These are phyloP conservation scores for Umbelopsis sp. DNA, from an alignment of 192 early-diverging fungal species.

Conservation along the genomic window DNA sequence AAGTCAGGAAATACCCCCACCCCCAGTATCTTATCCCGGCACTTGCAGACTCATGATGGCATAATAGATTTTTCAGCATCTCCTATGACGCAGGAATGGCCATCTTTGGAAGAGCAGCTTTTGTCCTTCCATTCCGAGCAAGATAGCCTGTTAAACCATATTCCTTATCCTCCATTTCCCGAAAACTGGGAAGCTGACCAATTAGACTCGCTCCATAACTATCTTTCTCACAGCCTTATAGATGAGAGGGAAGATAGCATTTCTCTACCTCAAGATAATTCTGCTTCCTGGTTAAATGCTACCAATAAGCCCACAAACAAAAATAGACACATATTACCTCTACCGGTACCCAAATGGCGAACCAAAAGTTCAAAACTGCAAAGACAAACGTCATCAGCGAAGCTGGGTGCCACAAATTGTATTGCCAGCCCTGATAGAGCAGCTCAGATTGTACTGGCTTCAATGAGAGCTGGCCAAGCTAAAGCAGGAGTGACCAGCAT, in stretches of 20 bases:
- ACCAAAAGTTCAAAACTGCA: background rate
- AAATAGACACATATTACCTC: slow-evolving; percentile 8
- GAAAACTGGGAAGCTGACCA: background rate
- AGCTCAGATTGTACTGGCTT: slow-evolving; percentile 7
- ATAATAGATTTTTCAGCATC: slow-evolving; percentile 17
- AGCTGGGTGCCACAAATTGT: background rate
- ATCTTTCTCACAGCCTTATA: background rate
- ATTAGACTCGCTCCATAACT: background rate
- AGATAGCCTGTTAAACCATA: background rate
- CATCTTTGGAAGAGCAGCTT: background rate
- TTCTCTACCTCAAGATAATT: background rate
- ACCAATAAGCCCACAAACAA: background rate
- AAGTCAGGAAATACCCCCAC: background rate
- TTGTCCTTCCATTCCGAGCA: slow-evolving; percentile 1
- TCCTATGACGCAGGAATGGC: slow-evolving; percentile 1
- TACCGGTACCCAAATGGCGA: slow-evolving; percentile 15
- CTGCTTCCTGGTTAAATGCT: slow-evolving; percentile 1
- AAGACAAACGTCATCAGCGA: background rate
- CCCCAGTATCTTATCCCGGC: background rate
- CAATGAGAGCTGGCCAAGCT: background rate
- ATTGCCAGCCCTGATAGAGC: slow-evolving; percentile 16
- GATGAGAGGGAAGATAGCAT: background rate
- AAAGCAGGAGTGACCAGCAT: background rate
- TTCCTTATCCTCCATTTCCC: background rate
- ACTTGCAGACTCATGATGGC: background rate